Conservation (phyloP, 495 filamentous ascomycete species). For the Penicillium odoratum region DNA sequence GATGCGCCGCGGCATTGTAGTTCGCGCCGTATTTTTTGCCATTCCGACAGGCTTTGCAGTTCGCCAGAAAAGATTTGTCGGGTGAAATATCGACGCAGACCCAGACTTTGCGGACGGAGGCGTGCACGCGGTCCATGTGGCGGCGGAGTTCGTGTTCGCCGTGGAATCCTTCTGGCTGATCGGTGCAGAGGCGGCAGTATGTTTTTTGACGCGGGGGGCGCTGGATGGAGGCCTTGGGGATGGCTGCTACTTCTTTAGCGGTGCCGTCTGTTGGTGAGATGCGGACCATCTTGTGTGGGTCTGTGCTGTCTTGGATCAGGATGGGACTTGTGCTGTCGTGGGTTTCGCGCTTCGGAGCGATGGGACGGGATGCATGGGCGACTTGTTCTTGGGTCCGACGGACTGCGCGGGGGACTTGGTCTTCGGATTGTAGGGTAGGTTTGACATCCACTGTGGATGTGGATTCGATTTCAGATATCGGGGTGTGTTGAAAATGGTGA, state of each 20-base stretch:
- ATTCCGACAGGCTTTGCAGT: constrained; percentile 82
- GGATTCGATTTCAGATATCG: neutral
- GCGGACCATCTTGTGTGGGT: constrained; percentile 52
- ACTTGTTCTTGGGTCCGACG: constrained; percentile 47
- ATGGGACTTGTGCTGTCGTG: constrained; percentile 13
- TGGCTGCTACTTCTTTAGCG: constrained; percentile 59
- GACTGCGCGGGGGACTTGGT: constrained; percentile 35
- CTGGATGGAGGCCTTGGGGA: constrained; percentile 70
- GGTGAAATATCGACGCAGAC: constrained; percentile 70
- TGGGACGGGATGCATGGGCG: constrained; percentile 42
- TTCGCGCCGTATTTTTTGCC: constrained; percentile 85
- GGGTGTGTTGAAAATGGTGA: neutral
- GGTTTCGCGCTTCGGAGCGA: constrained; percentile 46
- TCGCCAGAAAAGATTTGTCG: constrained; percentile 64
- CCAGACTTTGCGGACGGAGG: constrained; percentile 72
- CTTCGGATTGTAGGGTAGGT: constrained; percentile 33
- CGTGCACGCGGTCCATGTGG: constrained; percentile 80
- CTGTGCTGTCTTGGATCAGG: constrained; percentile 28
- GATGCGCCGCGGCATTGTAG: constrained; percentile 93
- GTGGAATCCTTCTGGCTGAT: constrained; percentile 82
- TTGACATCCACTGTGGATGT: constrained; percentile 33
- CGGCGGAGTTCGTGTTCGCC: constrained; percentile 91
- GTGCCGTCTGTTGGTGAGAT: constrained; percentile 59
- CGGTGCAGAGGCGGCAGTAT: constrained; percentile 69
- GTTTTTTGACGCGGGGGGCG: constrained; percentile 78